Evolutionary conservation across 148 eudicot species (phyloP), one percentile per base, ranked within the genome.

Genomic region (Rhododendron ovatum): DNA sequence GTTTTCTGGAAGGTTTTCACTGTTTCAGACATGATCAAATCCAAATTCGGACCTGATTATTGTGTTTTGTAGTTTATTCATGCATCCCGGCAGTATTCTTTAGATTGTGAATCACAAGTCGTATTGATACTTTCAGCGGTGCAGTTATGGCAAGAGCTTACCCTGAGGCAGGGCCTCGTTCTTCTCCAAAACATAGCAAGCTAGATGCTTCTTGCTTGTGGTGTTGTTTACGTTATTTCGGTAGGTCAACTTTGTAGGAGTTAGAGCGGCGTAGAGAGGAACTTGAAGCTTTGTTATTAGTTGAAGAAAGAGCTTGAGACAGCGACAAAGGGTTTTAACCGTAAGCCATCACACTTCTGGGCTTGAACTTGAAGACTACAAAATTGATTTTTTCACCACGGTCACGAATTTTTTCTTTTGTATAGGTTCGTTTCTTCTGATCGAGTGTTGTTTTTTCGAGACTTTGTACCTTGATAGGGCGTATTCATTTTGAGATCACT

Each of bases 141-240:
- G 99, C 98, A 82, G 98, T 97, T 85, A 95, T 95, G 98, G 95
- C 98, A 24, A 92, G 94, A 90, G 99, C 99, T 85, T 96, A 90
- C 81, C 94, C 95, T 51, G 98, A 92, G 83, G 81, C 76, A 86
- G 76, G 92, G 87, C 86, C 41, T 95, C 83, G 88, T 93, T 85
- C 94, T 93, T 91, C 93, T 95, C 57, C 98, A 93, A 86, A 91
- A 93, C 90, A 87, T 97, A 84, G 88, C 98, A 75, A 76, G 98
- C 86, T 97, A 93, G 90, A 63, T 94, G 87, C 94, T 97, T 76
- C 93, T 97, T 88, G 91, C 92, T 87, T 97, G 99, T 85, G 99
- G 98, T 81, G 91, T 88, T 69, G 91, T 97, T 83, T 97, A 95
- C 85, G 51, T 95, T 79, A 37, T 94, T 88, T 92, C 95, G 89